phyloP scores from a whole-genome alignment of 345 rosid genomes.

The Clarkia xantiana region DNA sequence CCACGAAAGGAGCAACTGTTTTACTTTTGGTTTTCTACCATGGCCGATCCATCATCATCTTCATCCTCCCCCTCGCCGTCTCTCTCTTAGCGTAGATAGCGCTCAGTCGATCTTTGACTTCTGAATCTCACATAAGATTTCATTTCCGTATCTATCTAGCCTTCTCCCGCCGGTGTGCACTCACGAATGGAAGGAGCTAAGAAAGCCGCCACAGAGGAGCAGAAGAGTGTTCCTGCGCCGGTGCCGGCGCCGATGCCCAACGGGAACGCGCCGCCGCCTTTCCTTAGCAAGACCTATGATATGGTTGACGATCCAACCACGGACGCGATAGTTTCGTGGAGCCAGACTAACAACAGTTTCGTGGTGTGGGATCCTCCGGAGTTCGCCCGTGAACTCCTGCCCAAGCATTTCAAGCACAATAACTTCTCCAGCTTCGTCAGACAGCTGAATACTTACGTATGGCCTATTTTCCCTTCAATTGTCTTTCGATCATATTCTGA shows the following conservation, averaged over 20 bases:
- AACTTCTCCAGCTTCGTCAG: conserved; percentile 90
- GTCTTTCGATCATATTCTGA: neutral
- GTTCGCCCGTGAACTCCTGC: conserved; percentile 63
- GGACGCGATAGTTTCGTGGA: conserved; percentile 73
- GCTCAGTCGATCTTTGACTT: too few relatives aligned
- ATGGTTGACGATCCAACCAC: conserved; percentile 81
- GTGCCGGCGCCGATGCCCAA: conserved; percentile 32
- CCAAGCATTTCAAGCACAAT: conserved; percentile 80
- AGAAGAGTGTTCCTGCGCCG: neutral
- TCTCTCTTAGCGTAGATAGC: too few relatives aligned
- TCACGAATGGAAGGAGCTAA: too few relatives aligned
- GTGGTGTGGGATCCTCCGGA: conserved; percentile 84
- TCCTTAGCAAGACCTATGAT: conserved; percentile 82
- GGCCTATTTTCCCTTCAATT: conserved; percentile 5
- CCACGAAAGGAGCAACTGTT: too few relatives aligned
- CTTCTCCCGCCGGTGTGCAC: too few relatives aligned
- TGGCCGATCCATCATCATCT: too few relatives aligned
- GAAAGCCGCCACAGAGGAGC: too few relatives aligned
- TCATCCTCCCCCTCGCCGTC: too few relatives aligned
- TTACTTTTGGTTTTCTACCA: too few relatives aligned
- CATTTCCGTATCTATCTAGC: too few relatives aligned
- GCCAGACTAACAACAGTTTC: conserved; percentile 65
- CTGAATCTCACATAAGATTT: too few relatives aligned
- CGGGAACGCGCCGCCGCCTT: conserved; percentile 58
- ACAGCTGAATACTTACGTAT: conserved; percentile 78